Evolutionary conservation across 192 early-diverging fungal genomes (phyloP), one percentile per base, ranked within the genome.

Genomic region (Kappamyces sp.): DNA sequence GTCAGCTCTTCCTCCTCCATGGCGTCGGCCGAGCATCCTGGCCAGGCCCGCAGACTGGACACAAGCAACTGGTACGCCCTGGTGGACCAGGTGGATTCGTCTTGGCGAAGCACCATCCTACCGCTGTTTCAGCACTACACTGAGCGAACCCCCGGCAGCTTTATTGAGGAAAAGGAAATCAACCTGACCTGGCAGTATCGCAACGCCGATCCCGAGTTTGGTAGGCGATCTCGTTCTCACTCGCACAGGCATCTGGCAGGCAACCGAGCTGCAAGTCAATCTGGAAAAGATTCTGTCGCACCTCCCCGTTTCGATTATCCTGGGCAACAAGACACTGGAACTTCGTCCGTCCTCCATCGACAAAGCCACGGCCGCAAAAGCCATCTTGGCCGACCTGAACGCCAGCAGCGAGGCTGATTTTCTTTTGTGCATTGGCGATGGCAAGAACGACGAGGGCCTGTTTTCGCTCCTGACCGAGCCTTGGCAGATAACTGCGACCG

Each of bases 151-250:
- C 97, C 95, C 0, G 95, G 95, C 1, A 88, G 86, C 12, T 96
- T 92, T 54, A 91, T 99, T 69, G 97, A 99, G 77, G 91, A 94
- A 64, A 99, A 99, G 79, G 95, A 99, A 67, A 86, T 97, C 50
- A 96, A 95, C 61, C 55, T 99, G 33, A 96, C 95, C 7, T 99
- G 95, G 95, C 91, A 97, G 62, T 99, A 97, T 70, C 84, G 92
- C 47, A 90, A 91, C 69, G 90, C 94, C 0, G 93, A 93, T 63
- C 84, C 87, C 1, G 88, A 91, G 66, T 91, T 91, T 75, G 89
- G 90, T 15, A 64, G 34, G 14, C 39, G 60, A 54, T 15, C n/a
- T 22, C 33, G 37, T 36, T 54, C 2, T 12, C 47, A 67, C 70
- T 31, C 91, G 96, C 70, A 96, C 94, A 78, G 95, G 95, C 2